A percentile compares a stretch with the other conserved stretches of the same genome.
phyloP scores from a whole-genome alignment of 805 yeast genomes.

The Spathaspora gorwiae region DNA sequence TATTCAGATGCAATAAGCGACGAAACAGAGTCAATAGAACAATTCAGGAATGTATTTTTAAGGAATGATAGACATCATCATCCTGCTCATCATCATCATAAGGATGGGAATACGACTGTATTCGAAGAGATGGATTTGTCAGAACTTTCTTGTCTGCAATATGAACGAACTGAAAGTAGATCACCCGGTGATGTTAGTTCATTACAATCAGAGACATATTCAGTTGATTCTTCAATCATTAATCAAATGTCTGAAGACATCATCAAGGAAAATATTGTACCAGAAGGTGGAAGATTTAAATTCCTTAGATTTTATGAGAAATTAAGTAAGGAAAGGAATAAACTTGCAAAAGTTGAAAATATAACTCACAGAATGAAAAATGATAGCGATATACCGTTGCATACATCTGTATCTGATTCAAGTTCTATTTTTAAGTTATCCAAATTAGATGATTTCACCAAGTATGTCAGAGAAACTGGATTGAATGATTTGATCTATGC shows the following conservation, averaged over 20 bases:
- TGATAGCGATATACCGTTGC: slow-evolving; percentile 13
- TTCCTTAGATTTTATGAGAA: slow-evolving; percentile 22
- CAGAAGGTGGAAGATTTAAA: slow-evolving; percentile 18
- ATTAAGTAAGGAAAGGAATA: slow-evolving; percentile 8
- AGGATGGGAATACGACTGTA: background rate
- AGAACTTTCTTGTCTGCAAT: background rate
- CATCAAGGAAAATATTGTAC: background rate
- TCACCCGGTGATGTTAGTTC: background rate
- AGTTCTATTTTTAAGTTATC: slow-evolving; percentile 27
- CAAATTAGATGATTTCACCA: slow-evolving; percentile 30
- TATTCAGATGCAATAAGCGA: background rate
- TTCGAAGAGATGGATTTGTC: slow-evolving; percentile 2
- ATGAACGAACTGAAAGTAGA: background rate
- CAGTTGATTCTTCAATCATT: slow-evolving; percentile 23
- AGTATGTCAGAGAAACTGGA: slow-evolving; percentile 30
- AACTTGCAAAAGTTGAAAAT: slow-evolving; percentile 2
- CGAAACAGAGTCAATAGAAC: background rate
- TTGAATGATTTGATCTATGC: slow-evolving; percentile 28
- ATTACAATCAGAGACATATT: slow-evolving; percentile 4
- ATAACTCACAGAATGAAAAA: slow-evolving; percentile 6
- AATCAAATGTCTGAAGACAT: slow-evolving; percentile 12
- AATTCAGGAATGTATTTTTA: background rate
- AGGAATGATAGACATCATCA: background rate
- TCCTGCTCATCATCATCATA: background rate
- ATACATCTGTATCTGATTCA: slow-evolving; percentile 4